Evolutionary conservation across 2,329 filamentous ascomycete genomes (phyloP).

Genomic region (Neocatenulostroma microsporum): DNA sequence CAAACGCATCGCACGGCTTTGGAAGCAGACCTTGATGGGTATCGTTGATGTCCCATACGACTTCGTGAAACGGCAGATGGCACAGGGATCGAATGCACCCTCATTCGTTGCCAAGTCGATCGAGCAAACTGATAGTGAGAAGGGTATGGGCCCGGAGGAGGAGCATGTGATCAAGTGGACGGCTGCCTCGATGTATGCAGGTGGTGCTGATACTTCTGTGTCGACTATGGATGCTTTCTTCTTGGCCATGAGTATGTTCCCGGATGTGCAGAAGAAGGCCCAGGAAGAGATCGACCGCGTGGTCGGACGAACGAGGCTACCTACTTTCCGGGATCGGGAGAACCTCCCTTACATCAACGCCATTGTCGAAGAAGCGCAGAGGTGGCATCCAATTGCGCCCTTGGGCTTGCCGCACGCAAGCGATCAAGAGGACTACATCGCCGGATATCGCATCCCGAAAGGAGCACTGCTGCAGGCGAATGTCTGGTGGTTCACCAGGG

Average conservation of each 20-base stretch:
- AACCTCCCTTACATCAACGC: conserved; percentile 24
- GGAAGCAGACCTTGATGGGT: conserved; percentile 26
- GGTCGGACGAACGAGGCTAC: conserved; percentile 39
- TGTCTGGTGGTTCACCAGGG: conserved; percentile 36
- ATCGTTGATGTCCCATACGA: conserved; percentile 35
- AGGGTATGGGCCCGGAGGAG: conserved; percentile 21
- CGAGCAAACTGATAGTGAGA: conserved; percentile 19
- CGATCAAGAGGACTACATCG: conserved; percentile 28
- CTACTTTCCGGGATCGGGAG: conserved; percentile 29
- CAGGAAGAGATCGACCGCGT: conserved; percentile 27
- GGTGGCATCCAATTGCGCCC: conserved; percentile 24
- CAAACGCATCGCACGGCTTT: conserved; percentile 35
- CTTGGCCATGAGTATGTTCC: conserved; percentile 2
- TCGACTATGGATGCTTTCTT: conserved; percentile 6
- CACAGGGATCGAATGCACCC: conserved; percentile 20
- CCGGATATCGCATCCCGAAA: conserved; percentile 36
- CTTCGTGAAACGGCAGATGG: conserved; percentile 35
- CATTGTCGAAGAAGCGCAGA: conserved; percentile 27
- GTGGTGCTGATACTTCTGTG: conserved; percentile 33
- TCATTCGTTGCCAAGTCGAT: conserved; percentile 38
- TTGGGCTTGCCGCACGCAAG: conserved; percentile 27
- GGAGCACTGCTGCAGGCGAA: conserved; percentile 31
- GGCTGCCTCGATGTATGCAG: conserved; percentile 36
- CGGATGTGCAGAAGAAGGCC: conserved; percentile 2
- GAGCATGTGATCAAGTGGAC: conserved; percentile 35